phyloP scores from a whole-genome alignment of 176 grass and related monocot species.

The Juncus effusus region DNA sequence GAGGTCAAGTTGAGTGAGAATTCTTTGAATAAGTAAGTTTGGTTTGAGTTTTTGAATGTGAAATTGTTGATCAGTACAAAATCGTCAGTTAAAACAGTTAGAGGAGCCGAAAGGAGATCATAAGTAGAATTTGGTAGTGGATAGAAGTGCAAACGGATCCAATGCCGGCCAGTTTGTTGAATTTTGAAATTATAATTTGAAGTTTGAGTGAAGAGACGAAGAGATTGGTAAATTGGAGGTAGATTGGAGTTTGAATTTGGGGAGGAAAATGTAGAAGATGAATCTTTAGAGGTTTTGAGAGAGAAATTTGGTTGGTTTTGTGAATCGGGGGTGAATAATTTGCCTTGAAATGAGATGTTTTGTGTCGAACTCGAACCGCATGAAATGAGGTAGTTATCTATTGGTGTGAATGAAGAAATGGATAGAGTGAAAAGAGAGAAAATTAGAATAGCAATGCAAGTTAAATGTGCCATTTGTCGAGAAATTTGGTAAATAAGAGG shows the following conservation, averaged over 20 bases:
- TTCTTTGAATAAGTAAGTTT: slow-evolving; percentile 47
- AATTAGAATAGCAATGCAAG: slow-evolving; percentile 17
- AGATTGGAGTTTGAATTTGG: slow-evolving; percentile 30
- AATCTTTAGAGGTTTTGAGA: slow-evolving; percentile 31
- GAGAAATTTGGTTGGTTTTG: slow-evolving; percentile 10
- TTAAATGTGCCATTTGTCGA: slow-evolving; percentile 1
- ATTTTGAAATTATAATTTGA: slow-evolving; percentile 66
- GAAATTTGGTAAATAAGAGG: background rate
- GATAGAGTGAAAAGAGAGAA: slow-evolving; percentile 28
- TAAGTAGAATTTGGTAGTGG: slow-evolving; percentile 49
- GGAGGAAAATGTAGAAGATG: slow-evolving; percentile 29
- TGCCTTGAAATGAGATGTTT: slow-evolving; percentile 25
- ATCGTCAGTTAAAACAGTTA: slow-evolving; percentile 73
- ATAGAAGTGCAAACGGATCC: slow-evolving; percentile 71
- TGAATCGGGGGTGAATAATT: slow-evolving; percentile 54
- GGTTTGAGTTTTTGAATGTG: slow-evolving; percentile 36
- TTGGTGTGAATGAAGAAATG: slow-evolving; percentile 57
- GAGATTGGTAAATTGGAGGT: slow-evolving; percentile 41
- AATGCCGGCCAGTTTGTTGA: slow-evolving; percentile 63
- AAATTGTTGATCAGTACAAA: slow-evolving; percentile 68
- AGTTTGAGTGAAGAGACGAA: slow-evolving; percentile 41
- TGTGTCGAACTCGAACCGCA: slow-evolving; percentile 62
- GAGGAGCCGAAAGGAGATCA: slow-evolving; percentile 41
- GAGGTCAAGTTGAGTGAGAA: slow-evolving; percentile 60
- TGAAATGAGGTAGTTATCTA: slow-evolving; percentile 74